A percentile compares a stretch with the other conserved stretches of the same genome.
Conservation (phyloP, 306 rosid genomes). For the Canavalia gladiata region DNA sequence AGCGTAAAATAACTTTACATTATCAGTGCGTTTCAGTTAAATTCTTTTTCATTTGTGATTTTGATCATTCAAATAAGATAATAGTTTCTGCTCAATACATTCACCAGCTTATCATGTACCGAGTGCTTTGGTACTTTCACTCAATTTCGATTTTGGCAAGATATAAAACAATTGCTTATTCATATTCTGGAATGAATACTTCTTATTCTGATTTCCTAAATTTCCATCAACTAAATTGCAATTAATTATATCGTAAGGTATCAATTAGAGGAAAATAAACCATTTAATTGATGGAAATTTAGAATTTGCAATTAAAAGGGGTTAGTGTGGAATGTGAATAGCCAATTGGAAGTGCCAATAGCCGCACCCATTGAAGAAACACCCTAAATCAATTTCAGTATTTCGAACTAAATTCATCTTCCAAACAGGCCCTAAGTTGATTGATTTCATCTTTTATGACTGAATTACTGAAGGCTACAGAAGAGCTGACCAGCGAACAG, state of each 20-base stretch:
- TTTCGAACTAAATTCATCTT: not conserved
- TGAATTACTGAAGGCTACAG: not conserved
- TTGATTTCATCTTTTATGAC: conserved; percentile 1
- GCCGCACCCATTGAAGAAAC: not conserved
- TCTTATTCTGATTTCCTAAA: not conserved
- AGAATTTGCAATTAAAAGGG: not conserved
- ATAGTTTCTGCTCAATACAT: not conserved
- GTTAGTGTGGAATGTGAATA: not conserved
- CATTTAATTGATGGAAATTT: not conserved
- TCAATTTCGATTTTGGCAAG: not conserved
- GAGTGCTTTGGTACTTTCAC: conserved; percentile 7
- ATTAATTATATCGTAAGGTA: not conserved
- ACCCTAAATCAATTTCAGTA: not conserved
- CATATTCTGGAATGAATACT: not conserved
- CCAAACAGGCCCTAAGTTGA: conserved; percentile 18
- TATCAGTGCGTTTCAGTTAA: too few species aligned
- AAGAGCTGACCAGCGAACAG: conserved; percentile 6
- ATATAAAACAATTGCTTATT: not conserved
- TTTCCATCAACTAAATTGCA: conserved; percentile 6
- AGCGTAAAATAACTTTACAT: too few species aligned
- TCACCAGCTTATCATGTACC: not conserved
- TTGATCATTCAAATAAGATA: not conserved
- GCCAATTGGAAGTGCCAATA: not conserved
- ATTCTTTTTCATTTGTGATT: not conserved
- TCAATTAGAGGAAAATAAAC: conserved; percentile 2